Base-by-base conservation (phyloP, 1,284 basidiomycete genomes). In the Sphagnurus paluster region DNA sequence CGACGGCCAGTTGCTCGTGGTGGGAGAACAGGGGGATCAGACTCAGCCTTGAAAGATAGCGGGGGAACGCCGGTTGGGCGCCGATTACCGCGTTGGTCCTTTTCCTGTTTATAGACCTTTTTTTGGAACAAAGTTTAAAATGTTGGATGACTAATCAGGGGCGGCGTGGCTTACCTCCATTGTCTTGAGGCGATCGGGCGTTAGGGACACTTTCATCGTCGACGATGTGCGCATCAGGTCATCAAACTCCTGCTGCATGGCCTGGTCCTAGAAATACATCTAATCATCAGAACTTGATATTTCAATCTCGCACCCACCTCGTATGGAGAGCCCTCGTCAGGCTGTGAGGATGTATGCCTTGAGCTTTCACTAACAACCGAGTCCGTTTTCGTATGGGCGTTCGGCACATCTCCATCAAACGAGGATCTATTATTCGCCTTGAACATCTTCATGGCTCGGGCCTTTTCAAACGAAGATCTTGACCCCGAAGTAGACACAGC, bases 181-280 rank as follows among this genome's bases (percentile, higher is more conserved):
- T 30, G 84, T 90, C 65, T 84, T 88, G 46, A 97, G 72, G 42
- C 93, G 77, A 70, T 95, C 89, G 46, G 95, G 95, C 21, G 95
- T 98, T 50, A 98, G 76, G 39, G 93, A 96, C 58, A 98, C 87
- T 65, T 94, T 96, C 86, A 95, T 90, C 7, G 93, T 96, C 44
- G 87, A 76, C 45, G 86, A 83, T 49, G 89, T 92, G 43, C 82
- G 80, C 80, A 97, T 85, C 63, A 96, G 73, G 63, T 91, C 84
- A 67, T 97, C 93, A 65, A 97, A 97, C 64, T 94, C 90, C 50
- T 87, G 77, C 48, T 79, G 73, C 55, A 78, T 70, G 13, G 73
- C 70, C 34, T 77, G 73, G 56, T 79, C 78, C 76, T 83, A 51
- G 44, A 42, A 44, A 51, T 13, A n/a, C n/a, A n/a, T n/a, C n/a